A percentile compares a stretch with the other conserved stretches of the same genome.
phyloP scores from a whole-genome alignment of 129 eudicot genomes.

The Erigeron canadensis region DNA sequence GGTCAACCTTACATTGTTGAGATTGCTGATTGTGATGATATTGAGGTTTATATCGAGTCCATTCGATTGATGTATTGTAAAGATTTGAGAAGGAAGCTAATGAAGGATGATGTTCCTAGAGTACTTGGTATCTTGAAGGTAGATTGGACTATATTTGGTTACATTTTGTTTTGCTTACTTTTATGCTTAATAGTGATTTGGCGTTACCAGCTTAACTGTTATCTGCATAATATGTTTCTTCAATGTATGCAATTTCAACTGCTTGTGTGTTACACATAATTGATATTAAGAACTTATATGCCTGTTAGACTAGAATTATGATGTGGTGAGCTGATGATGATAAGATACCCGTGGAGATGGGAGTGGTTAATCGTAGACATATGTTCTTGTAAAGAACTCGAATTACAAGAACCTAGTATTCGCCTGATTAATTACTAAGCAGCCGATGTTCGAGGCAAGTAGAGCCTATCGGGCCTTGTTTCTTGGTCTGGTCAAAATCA shows the following conservation, averaged over 20 bases:
- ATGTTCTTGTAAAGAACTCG: background rate
- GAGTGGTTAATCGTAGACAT: background rate
- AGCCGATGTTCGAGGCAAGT: background rate
- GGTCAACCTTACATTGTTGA: constrained; percentile 49
- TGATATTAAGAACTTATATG: constrained; percentile 13
- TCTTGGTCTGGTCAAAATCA: too few relatives aligned
- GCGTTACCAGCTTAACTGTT: background rate
- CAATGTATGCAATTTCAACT: constrained; percentile 1
- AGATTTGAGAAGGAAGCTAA: constrained; percentile 75
- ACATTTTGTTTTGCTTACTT: constrained; percentile 3
- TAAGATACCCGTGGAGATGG: background rate
- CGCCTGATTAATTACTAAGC: background rate
- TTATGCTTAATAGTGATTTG: background rate
- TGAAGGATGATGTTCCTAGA: constrained; percentile 75
- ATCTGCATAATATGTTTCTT: background rate
- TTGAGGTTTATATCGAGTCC: constrained; percentile 80
- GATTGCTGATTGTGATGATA: constrained; percentile 88
- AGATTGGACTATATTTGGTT: background rate
- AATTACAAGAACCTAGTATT: background rate
- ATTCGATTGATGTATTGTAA: constrained; percentile 80
- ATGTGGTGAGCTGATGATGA: background rate
- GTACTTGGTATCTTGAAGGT: constrained; percentile 93
- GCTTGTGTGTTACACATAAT: background rate
- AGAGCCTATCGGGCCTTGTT: too few relatives aligned
- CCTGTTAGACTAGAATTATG: background rate